phyloP scores from a whole-genome alignment of 1,284 basidiomycete genomes.

The Ustilago crameri region DNA sequence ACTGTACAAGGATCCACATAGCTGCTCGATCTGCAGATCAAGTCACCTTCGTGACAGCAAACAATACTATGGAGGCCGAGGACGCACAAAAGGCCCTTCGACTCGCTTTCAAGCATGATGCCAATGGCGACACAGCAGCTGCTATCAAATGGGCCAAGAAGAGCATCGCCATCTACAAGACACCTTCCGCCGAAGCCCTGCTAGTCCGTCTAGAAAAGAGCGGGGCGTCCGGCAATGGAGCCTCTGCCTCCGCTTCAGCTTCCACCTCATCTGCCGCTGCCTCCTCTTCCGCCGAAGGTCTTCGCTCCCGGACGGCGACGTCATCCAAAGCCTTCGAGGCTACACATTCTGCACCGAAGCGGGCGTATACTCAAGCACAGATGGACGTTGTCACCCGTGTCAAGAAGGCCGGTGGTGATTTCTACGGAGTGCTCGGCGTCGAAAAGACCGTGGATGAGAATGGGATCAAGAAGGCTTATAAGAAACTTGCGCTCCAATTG shows the following conservation, averaged over 20 bases:
- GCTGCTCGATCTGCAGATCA: conserved; percentile 8
- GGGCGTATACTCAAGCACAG: conserved; percentile 88
- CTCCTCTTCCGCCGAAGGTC: conserved; percentile 71
- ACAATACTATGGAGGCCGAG: conserved; percentile 51
- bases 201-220: conserved; percentile 73
- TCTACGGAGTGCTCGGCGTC: conserved; percentile 90
- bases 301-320: conserved; percentile 69
- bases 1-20: no score
- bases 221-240: conserved; percentile 67
- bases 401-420: conserved; percentile 82
- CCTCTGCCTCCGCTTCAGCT: conserved; percentile 71
- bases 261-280: conserved; percentile 74
- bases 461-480: conserved; percentile 89
- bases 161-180: conserved; percentile 83
- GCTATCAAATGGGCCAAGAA: conserved; percentile 93
- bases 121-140: conserved; percentile 55
- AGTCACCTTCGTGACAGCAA: neutral
- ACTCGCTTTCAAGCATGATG: conserved; percentile 64
- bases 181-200: conserved; percentile 79
- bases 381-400: conserved; percentile 86
- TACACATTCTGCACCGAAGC: conserved; percentile 70
- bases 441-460: conserved; percentile 85
- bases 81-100: conserved; percentile 63
- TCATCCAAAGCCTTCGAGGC: conserved; percentile 67
- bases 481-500: conserved; percentile 92